Percentiles rank a stretch among this genome's conserved stretches.
These are phyloP conservation scores for Neofusicoccum sp. DNA, from an alignment of 2,329 filamentous ascomycete genomes.

Conservation along the genomic window DNA sequence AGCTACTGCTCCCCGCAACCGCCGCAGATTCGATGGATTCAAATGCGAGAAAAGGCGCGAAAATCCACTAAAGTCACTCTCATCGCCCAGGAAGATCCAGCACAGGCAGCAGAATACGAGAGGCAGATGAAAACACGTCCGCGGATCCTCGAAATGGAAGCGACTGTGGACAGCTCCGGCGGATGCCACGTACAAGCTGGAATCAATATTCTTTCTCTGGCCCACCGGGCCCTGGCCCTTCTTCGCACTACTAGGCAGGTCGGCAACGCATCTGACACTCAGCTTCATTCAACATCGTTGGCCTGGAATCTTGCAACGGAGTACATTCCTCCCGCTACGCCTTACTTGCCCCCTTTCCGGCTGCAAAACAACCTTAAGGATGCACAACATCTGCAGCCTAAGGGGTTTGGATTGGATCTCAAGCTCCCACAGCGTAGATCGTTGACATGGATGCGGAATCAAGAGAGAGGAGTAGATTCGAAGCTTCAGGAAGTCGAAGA, in stretches of 20 bases:
- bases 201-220: slow-evolving; percentile 42
- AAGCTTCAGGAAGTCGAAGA: slow-evolving; percentile 59
- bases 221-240: slow-evolving; percentile 41
- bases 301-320: slow-evolving; percentile 53
- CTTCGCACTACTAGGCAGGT: not conserved
- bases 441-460: slow-evolving; percentile 58
- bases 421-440: slow-evolving; percentile 52
- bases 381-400: not conserved
- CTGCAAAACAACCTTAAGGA: slow-evolving; percentile 46
- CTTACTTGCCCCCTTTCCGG: slow-evolving; percentile 41
- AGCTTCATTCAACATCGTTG: too few relatives aligned
- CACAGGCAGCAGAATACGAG: slow-evolving; percentile 52
- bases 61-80: not conserved
- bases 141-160: slow-evolving; percentile 24
- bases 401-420: slow-evolving; percentile 25
- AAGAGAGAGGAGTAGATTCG: slow-evolving; percentile 50
- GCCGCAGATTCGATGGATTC: slow-evolving; percentile 30
- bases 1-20: slow-evolving; percentile 26
- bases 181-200: slow-evolving; percentile 41
- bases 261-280: slow-evolving; percentile 25
- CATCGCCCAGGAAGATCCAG: slow-evolving; percentile 35
- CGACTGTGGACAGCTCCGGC: not conserved
- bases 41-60: slow-evolving; percentile 18
- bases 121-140: slow-evolving; percentile 50
- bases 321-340: slow-evolving; percentile 26